Base-by-base conservation (phyloP, 2,329 filamentous ascomycete species). In the Stachybotrys chartarum region DNA sequence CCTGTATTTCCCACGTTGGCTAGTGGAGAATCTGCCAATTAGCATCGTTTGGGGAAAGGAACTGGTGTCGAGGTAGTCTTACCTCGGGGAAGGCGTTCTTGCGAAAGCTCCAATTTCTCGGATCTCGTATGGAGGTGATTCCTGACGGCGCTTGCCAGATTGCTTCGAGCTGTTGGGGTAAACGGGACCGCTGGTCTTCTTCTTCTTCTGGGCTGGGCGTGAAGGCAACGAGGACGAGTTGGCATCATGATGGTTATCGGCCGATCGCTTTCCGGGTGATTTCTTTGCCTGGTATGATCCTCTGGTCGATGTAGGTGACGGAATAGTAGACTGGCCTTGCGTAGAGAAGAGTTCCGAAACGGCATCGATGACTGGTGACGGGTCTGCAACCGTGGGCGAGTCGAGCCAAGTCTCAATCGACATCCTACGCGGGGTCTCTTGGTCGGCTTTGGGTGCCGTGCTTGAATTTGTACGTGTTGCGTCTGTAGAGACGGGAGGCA, bases 321-420 rank as follows among this genome's bases (percentile, higher is more conserved):
- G 12, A 16, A 51, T 3, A 12, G 50, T 39, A 18, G 50, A 51
- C 11, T 39, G 30, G 31, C 12, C 50, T 16, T 31, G 50, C 10
- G 63, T 61, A 42, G 64, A 64, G 12, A 57, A 60, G 14, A 64
- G 54, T 16, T 63, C 60, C 14, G 64, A 65, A 14, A 60, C 60
- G 32, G 62, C 51, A 47, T 62, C 59, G 30, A 60, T 53, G 8
- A 53, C 46, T 4, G 49, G 51, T 6, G 60, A 60, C 8, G 60
- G 53, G 3, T 64, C 63, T 12, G 63, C 57, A 3, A 18, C 60
- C 6, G 56, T 54, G 24, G 63, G 64, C 46, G 63, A 62, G 6
- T 60, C 61, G 17, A 66, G 60, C 64, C 64, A 66, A 30, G 58
- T 60, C 35, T 64, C 62, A 12, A 66, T 58, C 55, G 60, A 47